Evolutionary conservation across 2,329 filamentous ascomycete species (phyloP), one percentile per base, ranked within the genome.

Genomic region (Verticillium dahliae): DNA sequence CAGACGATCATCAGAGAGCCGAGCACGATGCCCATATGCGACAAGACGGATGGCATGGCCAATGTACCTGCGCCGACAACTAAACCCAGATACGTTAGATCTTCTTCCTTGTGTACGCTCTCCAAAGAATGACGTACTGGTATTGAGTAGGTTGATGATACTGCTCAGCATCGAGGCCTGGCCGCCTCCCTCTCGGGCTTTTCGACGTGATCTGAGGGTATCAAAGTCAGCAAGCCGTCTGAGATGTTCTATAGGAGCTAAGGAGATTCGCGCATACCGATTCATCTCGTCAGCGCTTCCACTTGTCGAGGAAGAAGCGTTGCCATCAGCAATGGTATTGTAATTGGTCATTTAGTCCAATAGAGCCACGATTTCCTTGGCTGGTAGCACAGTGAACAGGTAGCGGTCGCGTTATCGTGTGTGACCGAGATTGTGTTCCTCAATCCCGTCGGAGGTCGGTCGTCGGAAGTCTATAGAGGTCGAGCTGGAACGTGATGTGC

Each of bases 61-160:
- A 99, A 85, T 1, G 96, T 93, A 60, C 95, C 95, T 39, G 95
- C 94, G 61, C 95, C 95, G 66, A 99, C 86, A 70, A 99, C 91
- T 95, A 69, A 54, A 35, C 33, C 27, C 27, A 34, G 27, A 27
- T 15, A 10, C 52, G n/a, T 35, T 13, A 56, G 27, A 18, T 27
- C 27, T 56, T n/a, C 27, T 15, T 11, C 9, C 6, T 2, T 14
- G 1, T 9, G 11, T 6, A 27, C n/a, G 54, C 14, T 6, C 13
- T n/a, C 27, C 27, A 18, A 9, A 34, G 27, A 31, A 52, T 57
- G 52, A 69, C 85, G 62, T 82, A 95, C 91, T 99, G 18, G 95
- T 99, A 76, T 99, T 99, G 66, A 98, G 83, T 66, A 99, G 81
- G 74, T 99, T 99, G 77, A 98, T 90, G 67, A 95, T 90, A 73